Percentiles rank a stretch among this genome's conserved stretches.
Conservation (phyloP, 129 eudicot genomes). For the Saposhnikovia divaricata region DNA sequence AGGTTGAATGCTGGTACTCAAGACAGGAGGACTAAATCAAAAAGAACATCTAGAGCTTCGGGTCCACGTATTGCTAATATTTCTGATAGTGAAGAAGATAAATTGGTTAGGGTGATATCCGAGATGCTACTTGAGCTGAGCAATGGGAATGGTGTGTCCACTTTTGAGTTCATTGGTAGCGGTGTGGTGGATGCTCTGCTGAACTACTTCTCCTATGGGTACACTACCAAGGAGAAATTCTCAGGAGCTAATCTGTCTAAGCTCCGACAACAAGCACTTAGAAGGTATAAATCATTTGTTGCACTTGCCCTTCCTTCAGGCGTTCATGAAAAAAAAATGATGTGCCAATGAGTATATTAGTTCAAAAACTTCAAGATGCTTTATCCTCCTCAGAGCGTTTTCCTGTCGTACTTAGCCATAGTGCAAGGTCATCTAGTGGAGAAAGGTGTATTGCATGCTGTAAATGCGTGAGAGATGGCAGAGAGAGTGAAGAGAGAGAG, state of each 20-base stretch:
- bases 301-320: slow-evolving; percentile 62
- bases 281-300: slow-evolving; percentile 66
- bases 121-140: slow-evolving; percentile 79
- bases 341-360: slow-evolving; percentile 70
- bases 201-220: slow-evolving; percentile 84
- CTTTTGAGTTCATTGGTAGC: slow-evolving; percentile 96
- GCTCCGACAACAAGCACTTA: slow-evolving; percentile 71
- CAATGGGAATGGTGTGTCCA: slow-evolving; percentile 89
- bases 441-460: too few species aligned
- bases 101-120: slow-evolving; percentile 48
- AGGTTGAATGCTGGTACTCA: slow-evolving; percentile 63
- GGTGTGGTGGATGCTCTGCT: slow-evolving; percentile 79
- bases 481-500: too few species aligned
- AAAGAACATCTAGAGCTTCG: slow-evolving; percentile 73
- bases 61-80: slow-evolving; percentile 36
- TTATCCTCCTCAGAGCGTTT: slow-evolving; percentile 88
- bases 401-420: slow-evolving; percentile 87
- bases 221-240: slow-evolving; percentile 59
- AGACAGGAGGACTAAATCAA: slow-evolving; percentile 52
- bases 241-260: slow-evolving; percentile 59
- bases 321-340: slow-evolving; percentile 36
- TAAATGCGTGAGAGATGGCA: too few species aligned
- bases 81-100: slow-evolving; percentile 68
- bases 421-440: slow-evolving; percentile 73
- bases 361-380: slow-evolving; percentile 91